Percentiles rank a stretch among this genome's conserved stretches.
Evolutionary conservation across 2,329 filamentous ascomycete species (phyloP).

Genomic region (Sclerotinia borealis): DNA sequence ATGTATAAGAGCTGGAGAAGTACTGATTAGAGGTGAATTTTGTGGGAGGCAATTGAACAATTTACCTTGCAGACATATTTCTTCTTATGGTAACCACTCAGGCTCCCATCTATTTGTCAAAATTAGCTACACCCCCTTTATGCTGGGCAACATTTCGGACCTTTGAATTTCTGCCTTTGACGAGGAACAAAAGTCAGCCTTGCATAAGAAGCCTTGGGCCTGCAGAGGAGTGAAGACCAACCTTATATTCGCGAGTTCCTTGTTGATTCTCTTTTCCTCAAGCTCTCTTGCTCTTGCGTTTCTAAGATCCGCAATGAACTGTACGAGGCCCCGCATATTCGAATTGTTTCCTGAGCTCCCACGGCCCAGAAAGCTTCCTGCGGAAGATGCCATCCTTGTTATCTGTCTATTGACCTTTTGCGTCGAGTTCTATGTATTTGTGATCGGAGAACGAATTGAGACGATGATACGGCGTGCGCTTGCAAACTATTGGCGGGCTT

Average conservation of each 20-base stretch:
- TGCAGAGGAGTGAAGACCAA: constrained; percentile 34
- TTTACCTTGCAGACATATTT: constrained; percentile 97
- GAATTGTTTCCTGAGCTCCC: constrained; percentile 55
- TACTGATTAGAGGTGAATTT: not conserved
- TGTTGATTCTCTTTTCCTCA: constrained; percentile 99
- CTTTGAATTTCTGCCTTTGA: constrained; percentile 85
- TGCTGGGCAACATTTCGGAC: constrained; percentile 33
- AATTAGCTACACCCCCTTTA: constrained; percentile 17
- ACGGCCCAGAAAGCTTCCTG: constrained; percentile 57
- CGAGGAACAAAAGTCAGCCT: constrained; percentile 23
- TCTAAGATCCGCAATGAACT: constrained; percentile 94
- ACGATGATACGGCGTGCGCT: not conserved
- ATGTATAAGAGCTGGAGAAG: constrained; percentile 72
- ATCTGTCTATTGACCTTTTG: not conserved
- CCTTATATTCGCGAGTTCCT: constrained; percentile 96
- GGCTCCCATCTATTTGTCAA: constrained; percentile 58
- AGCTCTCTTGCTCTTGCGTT: constrained; percentile 93
- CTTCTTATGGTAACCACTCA: constrained; percentile 98
- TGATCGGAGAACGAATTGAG: not conserved
- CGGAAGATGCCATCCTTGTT: constrained; percentile 29
- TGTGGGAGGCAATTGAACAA: not conserved
- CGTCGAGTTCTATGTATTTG: not conserved
- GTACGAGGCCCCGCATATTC: constrained; percentile 79
- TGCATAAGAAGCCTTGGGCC: constrained; percentile 6
- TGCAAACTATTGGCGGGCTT: not conserved